phyloP scores from a whole-genome alignment of 2,329 filamentous ascomycete genomes.

The Coccinonectria pachysandricola region DNA sequence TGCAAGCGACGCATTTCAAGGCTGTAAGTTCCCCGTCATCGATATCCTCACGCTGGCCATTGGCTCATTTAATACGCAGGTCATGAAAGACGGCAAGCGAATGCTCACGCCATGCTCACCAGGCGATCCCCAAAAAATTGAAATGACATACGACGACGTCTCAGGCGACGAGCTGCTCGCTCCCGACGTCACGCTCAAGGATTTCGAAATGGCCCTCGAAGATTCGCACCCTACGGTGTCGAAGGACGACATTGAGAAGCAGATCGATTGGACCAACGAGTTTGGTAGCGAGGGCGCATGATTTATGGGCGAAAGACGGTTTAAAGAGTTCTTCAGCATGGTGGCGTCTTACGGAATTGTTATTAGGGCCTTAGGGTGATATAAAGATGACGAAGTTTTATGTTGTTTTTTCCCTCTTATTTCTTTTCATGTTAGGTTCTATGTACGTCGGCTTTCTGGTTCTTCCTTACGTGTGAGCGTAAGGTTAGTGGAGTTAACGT shows the following conservation, averaged over 20 bases:
- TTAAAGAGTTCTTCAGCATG: slow-evolving; percentile 15
- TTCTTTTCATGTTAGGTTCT: no score
- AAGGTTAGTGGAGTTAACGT: no score
- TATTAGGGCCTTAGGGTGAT: no score
- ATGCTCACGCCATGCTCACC: slow-evolving; percentile 88
- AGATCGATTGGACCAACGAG: slow-evolving; percentile 88
- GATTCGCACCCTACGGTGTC: slow-evolving; percentile 84
- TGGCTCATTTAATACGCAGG: no score
- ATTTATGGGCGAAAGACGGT: slow-evolving; percentile 10
- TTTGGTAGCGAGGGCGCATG: slow-evolving; percentile 84
- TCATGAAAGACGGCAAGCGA: slow-evolving; percentile 54
- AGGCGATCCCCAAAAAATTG: slow-evolving; percentile 71
- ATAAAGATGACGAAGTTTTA: no score
- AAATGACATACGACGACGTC: slow-evolving; percentile 90
- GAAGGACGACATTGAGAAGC: slow-evolving; percentile 70
- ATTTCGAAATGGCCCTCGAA: slow-evolving; percentile 89
- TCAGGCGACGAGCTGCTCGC: slow-evolving; percentile 77
- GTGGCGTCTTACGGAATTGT: slow-evolving; percentile 23
- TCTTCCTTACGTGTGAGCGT: no score
- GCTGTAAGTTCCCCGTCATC: slow-evolving; percentile 45
- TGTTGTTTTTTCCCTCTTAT: no score
- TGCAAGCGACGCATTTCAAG: slow-evolving; percentile 97
- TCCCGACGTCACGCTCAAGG: slow-evolving; percentile 76
- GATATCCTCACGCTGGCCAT: rapidly evolving
- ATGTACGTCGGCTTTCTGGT: no score